A percentile compares a stretch with the other conserved stretches of the same genome.
Evolutionary conservation across 129 eudicot species (phyloP).

Genomic region (Flaveria ramosissima): DNA sequence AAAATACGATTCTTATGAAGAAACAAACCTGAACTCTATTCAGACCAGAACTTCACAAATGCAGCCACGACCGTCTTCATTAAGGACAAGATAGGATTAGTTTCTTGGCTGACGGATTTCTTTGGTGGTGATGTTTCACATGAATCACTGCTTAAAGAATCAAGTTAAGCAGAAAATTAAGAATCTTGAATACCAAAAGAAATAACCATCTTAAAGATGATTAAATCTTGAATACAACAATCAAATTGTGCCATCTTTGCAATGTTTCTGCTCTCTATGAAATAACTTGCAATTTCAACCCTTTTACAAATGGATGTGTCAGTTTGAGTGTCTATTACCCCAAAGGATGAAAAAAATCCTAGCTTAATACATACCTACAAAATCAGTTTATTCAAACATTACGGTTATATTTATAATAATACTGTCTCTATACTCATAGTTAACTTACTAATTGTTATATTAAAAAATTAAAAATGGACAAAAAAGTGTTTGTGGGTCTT

Average conservation of each 20-base stretch:
- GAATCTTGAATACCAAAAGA: slow-evolving; percentile 6
- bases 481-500: not conserved
- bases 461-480: not conserved
- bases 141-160: slow-evolving; percentile 51
- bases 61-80: slow-evolving; percentile 53
- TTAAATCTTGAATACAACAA: slow-evolving; percentile 10
- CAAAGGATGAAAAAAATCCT: not conserved
- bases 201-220: not conserved
- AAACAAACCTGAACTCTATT: slow-evolving; percentile 37
- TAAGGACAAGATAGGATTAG: slow-evolving; percentile 48
- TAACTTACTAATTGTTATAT: not conserved
- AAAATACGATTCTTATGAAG: not conserved
- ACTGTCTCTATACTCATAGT: not conserved
- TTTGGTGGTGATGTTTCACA: slow-evolving; percentile 44
- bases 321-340: not conserved
- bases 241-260: not conserved
- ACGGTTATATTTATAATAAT: not conserved
- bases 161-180: slow-evolving; percentile 7
- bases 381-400: not conserved
- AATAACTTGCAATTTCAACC: not conserved
- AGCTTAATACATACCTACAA: not conserved
- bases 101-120: slow-evolving; percentile 41
- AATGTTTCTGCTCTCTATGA: not conserved
- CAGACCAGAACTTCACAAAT: slow-evolving; percentile 70
- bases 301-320: not conserved